Evolutionary conservation across 2,329 filamentous ascomycete genomes (phyloP), one percentile per base, ranked within the genome.

Genomic region (Sporothrix curviconia): DNA sequence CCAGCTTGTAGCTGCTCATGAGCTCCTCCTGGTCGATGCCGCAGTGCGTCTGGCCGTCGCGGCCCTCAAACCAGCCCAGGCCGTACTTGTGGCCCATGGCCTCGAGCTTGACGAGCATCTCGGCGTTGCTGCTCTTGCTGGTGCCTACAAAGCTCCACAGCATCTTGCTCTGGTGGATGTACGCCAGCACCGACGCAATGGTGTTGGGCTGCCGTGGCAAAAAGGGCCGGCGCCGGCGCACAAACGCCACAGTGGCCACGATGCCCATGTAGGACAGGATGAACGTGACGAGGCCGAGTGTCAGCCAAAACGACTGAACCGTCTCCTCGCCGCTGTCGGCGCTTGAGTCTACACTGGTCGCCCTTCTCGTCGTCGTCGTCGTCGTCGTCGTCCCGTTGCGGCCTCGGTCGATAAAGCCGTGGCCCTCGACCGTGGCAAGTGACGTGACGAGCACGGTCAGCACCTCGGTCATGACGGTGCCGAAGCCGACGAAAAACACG

Each of bases 81-180:
- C 86, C 87, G 69, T 92, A 92, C 40, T 76, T 84, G 49, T 28
- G 40, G 32, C 52, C 51, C n/a, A 46, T 25, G 9, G 68, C 71
- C 60, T 82, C 80, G 36, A 92, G 74, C 67, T 78, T 76, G 57
- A 70, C 70, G 62, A 79, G 81, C 83, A 90, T 88, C 66, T 83
- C 72, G 14, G 75, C 72, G 55, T 79, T 82, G 63, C 77, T 80
- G 52, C 85, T 71, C 70, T 82, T 82, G 60, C 85, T 81, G 22
- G 86, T 90, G 42, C 81, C 83, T 14, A 89, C 84, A 69, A 92
- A 92, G 65, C 83, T 82, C 61, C 84, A 84, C 46, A 92, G 73
- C 88, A 92, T 91, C 71, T 87, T 88, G 69, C 81, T 86, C 72
- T 90, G 87, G 70, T 92, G 85, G 59, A 92, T 87, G 66, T 87